Evolutionary conservation across 768 basidiomycete genomes (phyloP).

Genomic region (Floccularia luteovirens): DNA sequence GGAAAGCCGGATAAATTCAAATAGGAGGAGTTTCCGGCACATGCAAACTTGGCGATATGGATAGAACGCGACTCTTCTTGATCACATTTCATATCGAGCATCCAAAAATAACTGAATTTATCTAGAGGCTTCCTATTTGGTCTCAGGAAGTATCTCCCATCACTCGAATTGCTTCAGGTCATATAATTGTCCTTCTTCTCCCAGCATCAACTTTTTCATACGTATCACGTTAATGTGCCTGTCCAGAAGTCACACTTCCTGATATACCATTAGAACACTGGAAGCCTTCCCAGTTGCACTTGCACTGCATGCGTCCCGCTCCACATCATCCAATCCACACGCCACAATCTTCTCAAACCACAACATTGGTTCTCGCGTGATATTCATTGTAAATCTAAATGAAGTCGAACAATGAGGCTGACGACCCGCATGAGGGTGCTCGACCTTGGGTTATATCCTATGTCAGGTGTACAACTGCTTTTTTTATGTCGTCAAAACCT

Average conservation of each 20-base stretch:
- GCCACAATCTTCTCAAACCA: conserved; percentile 92
- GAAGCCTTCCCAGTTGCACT: conserved; percentile 29
- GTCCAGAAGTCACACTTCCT: conserved; percentile 42
- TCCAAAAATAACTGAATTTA: too few species aligned
- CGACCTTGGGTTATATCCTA: conserved; percentile 33
- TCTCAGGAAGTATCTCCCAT: conserved; percentile 36
- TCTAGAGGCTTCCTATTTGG: conserved; percentile 21
- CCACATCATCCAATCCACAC: conserved; percentile 86
- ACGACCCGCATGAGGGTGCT: conserved; percentile 48
- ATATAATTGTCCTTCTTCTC: conserved; percentile 37
- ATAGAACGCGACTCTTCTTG: too few species aligned
- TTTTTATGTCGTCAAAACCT: conserved; percentile 30
- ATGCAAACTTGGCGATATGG: conserved; percentile 24
- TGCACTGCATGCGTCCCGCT: conserved; percentile 62
- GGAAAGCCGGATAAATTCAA: conserved; percentile 71
- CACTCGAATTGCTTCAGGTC: conserved; percentile 34
- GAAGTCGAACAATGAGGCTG: conserved; percentile 80
- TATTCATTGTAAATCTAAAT: conserved; percentile 92
- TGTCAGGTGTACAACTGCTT: not conserved
- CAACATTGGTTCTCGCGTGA: conserved; percentile 67
- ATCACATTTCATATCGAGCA: too few species aligned
- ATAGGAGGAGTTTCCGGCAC: conserved; percentile 73
- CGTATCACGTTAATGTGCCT: conserved; percentile 38
- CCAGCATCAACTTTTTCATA: conserved; percentile 34
- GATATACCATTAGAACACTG: conserved; percentile 43